Evolutionary conservation across 2,329 filamentous ascomycete genomes (phyloP).

Genomic region (Trichoderma harzianum): DNA sequence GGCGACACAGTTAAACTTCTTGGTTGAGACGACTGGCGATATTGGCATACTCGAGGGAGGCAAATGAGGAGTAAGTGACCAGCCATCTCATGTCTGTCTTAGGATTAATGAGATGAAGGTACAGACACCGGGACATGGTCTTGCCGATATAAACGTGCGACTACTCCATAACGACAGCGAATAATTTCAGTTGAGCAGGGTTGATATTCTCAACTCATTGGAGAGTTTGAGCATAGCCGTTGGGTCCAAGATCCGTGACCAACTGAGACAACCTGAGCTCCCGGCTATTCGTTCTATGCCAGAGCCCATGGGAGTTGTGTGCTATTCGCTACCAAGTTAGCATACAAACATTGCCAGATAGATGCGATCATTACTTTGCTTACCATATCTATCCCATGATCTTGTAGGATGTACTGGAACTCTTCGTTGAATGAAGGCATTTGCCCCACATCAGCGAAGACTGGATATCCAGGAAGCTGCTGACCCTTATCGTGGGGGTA

Average conservation of each 20-base stretch:
- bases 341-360: conserved; percentile 55
- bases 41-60: conserved; percentile 43
- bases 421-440: background rate
- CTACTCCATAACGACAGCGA: conserved; percentile 58
- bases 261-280: conserved; percentile 47
- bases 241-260: conserved; percentile 25
- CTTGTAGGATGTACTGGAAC: background rate
- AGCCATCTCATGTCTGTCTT: background rate
- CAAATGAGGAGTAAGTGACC: conserved; percentile 45
- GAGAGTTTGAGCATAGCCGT: conserved; percentile 27
- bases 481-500: background rate
- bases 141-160: conserved; percentile 30
- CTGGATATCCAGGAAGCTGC: background rate
- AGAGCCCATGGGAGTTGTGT: conserved; percentile 59
- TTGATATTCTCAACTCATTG: conserved; percentile 53
- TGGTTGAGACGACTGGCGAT: conserved; percentile 24
- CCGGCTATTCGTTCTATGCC: conserved; percentile 59
- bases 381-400: background rate
- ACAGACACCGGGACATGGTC: background rate
- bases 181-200: conserved; percentile 52
- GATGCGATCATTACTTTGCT: conserved; percentile 38
- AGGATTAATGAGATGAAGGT: background rate
- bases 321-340: conserved; percentile 68
- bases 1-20: background rate
- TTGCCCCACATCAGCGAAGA: background rate